A percentile compares a stretch with the other conserved stretches of the same genome.
Conservation (phyloP, 2,329 filamentous ascomycete species). For the Neofusicoccum cordaticola region DNA sequence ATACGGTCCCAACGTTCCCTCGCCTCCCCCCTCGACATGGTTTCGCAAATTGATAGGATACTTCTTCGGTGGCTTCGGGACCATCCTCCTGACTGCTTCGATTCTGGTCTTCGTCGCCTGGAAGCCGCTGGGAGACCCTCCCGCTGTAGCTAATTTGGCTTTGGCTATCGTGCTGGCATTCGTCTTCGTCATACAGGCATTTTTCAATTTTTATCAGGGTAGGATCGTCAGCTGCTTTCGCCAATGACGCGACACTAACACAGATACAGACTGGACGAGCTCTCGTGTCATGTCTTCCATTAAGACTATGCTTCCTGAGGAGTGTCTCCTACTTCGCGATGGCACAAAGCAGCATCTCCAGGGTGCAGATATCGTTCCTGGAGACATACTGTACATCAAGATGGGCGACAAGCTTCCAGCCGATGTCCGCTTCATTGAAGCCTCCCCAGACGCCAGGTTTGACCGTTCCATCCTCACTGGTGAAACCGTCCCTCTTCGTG, state of each 20-base stretch:
- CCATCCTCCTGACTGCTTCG: conserved; percentile 64
- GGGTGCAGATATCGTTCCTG: conserved; percentile 65
- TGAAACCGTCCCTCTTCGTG: conserved; percentile 64
- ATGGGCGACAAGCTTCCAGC: conserved; percentile 72
- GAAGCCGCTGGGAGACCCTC: conserved; percentile 72
- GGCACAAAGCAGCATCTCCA: conserved; percentile 49
- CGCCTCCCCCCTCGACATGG: conserved; percentile 61
- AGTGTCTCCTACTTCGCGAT: conserved; percentile 64
- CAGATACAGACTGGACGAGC: conserved; percentile 64
- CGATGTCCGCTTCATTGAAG: conserved; percentile 67
- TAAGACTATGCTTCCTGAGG: conserved; percentile 74
- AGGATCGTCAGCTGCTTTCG: conserved; percentile 36
- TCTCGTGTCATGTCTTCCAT: conserved; percentile 76
- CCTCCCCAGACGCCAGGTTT: conserved; percentile 67
- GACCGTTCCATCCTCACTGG: conserved; percentile 72
- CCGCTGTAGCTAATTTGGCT: conserved; percentile 66
- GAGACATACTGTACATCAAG: conserved; percentile 66
- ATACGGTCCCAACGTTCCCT: conserved; percentile 66
- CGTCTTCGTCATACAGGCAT: conserved; percentile 61
- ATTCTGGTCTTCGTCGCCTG: conserved; percentile 75
- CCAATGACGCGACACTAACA: conserved; percentile 50
- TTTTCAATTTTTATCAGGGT: conserved; percentile 55
- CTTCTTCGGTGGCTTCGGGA: conserved; percentile 75
- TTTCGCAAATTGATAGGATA: conserved; percentile 62
- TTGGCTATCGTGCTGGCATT: conserved; percentile 69